Base-by-base conservation (phyloP, 1,139 yeast genomes). In the Yamadazyma pseudoaaseri region DNA sequence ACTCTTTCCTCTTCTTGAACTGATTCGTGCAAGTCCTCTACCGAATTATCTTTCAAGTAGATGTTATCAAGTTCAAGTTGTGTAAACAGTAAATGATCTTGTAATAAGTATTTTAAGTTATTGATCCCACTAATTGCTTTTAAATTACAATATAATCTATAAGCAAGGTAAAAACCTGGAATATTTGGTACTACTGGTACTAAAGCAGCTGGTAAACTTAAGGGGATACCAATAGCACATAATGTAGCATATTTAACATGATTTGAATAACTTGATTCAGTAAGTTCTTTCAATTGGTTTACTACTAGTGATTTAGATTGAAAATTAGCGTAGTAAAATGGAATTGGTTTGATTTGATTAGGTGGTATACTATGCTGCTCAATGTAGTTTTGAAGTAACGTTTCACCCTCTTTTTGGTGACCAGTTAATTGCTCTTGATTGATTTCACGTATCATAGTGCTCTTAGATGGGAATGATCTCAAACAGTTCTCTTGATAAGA, bases 141-240 rank as follows among this genome's bases (percentile, higher is more conserved):
- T 51, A 80, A 69, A 55, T 90, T 86, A 51, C 96, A 86, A 62
- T 87, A 92, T 13, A 85, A 70, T 44, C 98, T 70, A 57, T 84
- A 92, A 5, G 85, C 69, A 29, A 90, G 59, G 52, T 89, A 92
- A 49, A 92, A 83, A 0, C 97, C 97, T 0, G 98, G 98, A n/a
- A 92, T 76, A 48, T 92, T 92, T 13, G 98, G 98, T 2, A 90
- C 56, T n/a, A 90, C 70, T 0, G 98, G 98, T 0, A 92, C 52
- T 29, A 89, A 52, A 0, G 87, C 89, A 35, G 89, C 58, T 1
- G 98, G 98, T 6, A 87, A 52, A 0, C 95, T 79, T 29, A 90
- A 45, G 1, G 97, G 97, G 3, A 92, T 60, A 2, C 81, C 81
- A 20, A 82, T 45, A 0, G 76, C 72, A 47, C 86, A 79, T 26